Percentiles rank a stretch among this genome's conserved stretches.
Conservation (phyloP, 768 basidiomycete species). For the Boletellus emodensis region DNA sequence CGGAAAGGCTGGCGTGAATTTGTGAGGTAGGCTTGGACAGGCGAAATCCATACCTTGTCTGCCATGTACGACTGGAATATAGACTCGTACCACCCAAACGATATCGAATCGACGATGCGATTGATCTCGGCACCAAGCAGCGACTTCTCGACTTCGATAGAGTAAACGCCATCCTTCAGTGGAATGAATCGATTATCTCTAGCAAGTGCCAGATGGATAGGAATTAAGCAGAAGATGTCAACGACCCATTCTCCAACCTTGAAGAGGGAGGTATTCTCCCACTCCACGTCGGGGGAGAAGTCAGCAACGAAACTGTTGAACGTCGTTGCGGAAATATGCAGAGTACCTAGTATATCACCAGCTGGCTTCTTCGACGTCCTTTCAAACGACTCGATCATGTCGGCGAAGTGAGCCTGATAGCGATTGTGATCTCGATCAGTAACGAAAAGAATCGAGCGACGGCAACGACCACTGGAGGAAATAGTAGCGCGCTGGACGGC, state of each 20-base stretch:
- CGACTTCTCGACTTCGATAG: constrained; percentile 45
- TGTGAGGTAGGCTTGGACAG: not conserved
- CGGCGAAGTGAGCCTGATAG: constrained; percentile 41
- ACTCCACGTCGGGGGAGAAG: constrained; percentile 10
- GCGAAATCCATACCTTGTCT: constrained; percentile 37
- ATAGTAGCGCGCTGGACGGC: constrained; percentile 45
- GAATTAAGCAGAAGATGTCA: constrained; percentile 57
- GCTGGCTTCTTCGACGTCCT: constrained; percentile 49
- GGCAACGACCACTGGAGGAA: constrained; percentile 29
- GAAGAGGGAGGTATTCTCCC: constrained; percentile 34
- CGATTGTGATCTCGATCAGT: constrained; percentile 33
- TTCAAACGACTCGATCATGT: constrained; percentile 47
- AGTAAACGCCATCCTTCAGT: constrained; percentile 53
- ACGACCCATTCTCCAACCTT: constrained; percentile 58
- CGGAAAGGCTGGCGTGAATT: not conserved
- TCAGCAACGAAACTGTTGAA: constrained; percentile 23
- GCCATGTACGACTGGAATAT: constrained; percentile 62
- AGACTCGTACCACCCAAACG: constrained; percentile 64
- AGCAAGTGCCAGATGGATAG: constrained; percentile 60
- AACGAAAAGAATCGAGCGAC: constrained; percentile 42
- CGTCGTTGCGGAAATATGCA: constrained; percentile 30
- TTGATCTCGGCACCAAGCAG: constrained; percentile 58
- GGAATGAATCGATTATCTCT: constrained; percentile 60
- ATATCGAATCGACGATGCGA: constrained; percentile 51
- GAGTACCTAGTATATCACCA: constrained; percentile 38